A percentile compares a stretch with the other conserved stretches of the same genome.
These are phyloP conservation scores for Colletotrichum tropicale DNA, from an alignment of 2,329 filamentous ascomycete genomes.

Conservation along the genomic window DNA sequence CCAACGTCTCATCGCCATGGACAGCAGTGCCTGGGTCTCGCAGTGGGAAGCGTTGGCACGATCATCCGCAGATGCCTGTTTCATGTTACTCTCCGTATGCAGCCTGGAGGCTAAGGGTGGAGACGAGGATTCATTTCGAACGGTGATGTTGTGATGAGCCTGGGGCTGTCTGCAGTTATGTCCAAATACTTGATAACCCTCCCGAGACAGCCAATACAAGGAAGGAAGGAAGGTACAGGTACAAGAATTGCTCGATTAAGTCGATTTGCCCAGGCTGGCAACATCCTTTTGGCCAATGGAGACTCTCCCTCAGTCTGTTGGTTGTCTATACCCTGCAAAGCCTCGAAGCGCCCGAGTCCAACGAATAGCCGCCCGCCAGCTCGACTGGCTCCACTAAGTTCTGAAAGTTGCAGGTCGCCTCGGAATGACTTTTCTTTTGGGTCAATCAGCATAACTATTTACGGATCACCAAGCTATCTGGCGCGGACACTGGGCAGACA, in stretches of 20 bases:
- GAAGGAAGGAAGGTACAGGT: neutral
- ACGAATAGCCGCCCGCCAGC: neutral
- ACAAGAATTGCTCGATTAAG: neutral
- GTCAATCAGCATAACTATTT: neutral
- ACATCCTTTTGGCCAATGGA: neutral
- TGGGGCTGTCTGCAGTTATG: neutral
- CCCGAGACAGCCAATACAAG: fast-evolving
- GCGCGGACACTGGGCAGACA: neutral
- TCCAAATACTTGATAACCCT: neutral
- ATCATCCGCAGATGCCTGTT: neutral
- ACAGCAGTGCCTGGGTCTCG: neutral
- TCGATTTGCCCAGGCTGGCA: neutral
- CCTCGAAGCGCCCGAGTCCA: neutral
- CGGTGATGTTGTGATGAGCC: neutral
- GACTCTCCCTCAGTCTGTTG: neutral
- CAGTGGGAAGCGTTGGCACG: neutral
- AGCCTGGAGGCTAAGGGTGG: neutral
- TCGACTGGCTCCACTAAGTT: neutral
- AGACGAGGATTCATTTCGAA: neutral
- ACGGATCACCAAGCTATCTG: neutral
- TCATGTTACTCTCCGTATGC: neutral
- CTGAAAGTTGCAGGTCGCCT: neutral
- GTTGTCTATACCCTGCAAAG: neutral
- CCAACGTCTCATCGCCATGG: neutral
- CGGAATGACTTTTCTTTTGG: neutral